These are phyloP conservation scores for Stemphylium beticola DNA, from an alignment of 2,329 filamentous ascomycete species.

Conservation along the genomic window DNA sequence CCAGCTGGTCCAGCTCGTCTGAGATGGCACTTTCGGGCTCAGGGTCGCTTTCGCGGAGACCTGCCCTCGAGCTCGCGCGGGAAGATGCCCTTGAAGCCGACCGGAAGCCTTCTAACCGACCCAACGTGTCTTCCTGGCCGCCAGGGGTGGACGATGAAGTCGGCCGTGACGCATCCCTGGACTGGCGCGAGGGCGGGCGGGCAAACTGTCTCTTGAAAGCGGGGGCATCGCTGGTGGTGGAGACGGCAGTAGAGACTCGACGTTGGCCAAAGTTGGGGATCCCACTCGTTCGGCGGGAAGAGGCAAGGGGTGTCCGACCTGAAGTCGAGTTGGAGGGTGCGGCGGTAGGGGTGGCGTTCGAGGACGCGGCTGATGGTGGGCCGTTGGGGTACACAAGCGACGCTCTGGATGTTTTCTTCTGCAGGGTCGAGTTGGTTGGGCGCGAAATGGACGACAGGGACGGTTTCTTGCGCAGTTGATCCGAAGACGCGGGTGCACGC, in stretches of 20 bases:
- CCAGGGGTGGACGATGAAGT: constrained; percentile 13
- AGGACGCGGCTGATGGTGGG: constrained; percentile 14
- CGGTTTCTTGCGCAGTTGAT: constrained; percentile 48
- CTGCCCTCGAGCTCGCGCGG: constrained; percentile 44
- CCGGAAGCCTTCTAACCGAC: constrained; percentile 52
- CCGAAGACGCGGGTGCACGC: constrained; percentile 53
- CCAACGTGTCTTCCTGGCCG: constrained; percentile 49
- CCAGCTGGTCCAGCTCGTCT: constrained; percentile 14
- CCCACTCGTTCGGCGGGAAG: constrained; percentile 30
- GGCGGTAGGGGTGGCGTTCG: constrained; percentile 9
- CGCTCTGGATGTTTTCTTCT: constrained; percentile 41
- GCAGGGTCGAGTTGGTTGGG: constrained; percentile 25
- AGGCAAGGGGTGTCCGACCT: constrained; percentile 31
- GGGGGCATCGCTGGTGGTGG: constrained; percentile 27
- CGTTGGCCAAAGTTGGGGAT: constrained; percentile 26
- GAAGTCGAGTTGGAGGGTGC: constrained; percentile 22
- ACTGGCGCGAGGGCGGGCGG: constrained; percentile 44
- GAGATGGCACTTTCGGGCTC: constrained; percentile 25
- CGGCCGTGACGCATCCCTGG: constrained; percentile 26
- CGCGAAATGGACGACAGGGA: constrained; percentile 35
- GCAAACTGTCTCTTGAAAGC: constrained; percentile 48
- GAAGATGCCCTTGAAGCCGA: constrained; percentile 53
- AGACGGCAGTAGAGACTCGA: constrained; percentile 14
- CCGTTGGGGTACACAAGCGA: constrained; percentile 37
- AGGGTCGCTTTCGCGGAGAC: constrained; percentile 42